These are phyloP conservation scores for Pseudogymnoascus sp. DNA, from an alignment of 2,329 filamentous ascomycete genomes.

Conservation along the genomic window DNA sequence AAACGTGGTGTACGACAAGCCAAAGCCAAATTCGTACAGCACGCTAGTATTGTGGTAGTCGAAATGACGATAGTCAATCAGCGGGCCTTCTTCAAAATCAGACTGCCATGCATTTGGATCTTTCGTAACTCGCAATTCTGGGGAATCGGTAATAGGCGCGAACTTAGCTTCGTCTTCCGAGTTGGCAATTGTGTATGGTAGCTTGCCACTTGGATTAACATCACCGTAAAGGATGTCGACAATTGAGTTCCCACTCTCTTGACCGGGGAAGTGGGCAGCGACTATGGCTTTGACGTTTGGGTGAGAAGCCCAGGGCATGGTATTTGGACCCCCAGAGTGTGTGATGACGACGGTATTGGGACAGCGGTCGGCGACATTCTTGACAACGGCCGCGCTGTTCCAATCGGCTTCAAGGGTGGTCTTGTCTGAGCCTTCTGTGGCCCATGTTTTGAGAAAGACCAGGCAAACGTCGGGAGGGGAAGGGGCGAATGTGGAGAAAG, in stretches of 20 bases:
- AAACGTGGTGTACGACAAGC: conserved; percentile 71
- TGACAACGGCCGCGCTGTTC: conserved; percentile 17
- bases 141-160: conserved; percentile 41
- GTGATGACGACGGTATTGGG: conserved; percentile 57
- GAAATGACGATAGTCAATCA: conserved; percentile 71
- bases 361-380: conserved; percentile 39
- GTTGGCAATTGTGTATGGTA: conserved; percentile 48
- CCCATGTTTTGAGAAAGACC: conserved; percentile 58
- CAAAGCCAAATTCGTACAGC: conserved; percentile 70
- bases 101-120: conserved; percentile 35
- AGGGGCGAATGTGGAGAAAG: conserved; percentile 13
- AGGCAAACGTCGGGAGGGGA: conserved; percentile 32
- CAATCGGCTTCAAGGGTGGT: conserved; percentile 17
- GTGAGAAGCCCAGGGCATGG: conserved; percentile 47
- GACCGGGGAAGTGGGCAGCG: conserved; percentile 49
- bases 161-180: conserved; percentile 40
- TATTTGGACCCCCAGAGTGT: conserved; percentile 58
- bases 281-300: conserved; percentile 53
- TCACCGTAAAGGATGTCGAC: conserved; percentile 52
- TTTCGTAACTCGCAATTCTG: conserved; percentile 32
- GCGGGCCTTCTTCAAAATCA: conserved; percentile 64
- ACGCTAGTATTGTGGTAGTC: conserved; percentile 51
- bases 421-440: conserved; percentile 40
- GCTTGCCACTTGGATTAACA: conserved; percentile 40
- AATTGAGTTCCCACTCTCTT: conserved; percentile 52